phyloP scores from a whole-genome alignment of 2,329 filamentous ascomycete genomes.

The Didymella glomerata region DNA sequence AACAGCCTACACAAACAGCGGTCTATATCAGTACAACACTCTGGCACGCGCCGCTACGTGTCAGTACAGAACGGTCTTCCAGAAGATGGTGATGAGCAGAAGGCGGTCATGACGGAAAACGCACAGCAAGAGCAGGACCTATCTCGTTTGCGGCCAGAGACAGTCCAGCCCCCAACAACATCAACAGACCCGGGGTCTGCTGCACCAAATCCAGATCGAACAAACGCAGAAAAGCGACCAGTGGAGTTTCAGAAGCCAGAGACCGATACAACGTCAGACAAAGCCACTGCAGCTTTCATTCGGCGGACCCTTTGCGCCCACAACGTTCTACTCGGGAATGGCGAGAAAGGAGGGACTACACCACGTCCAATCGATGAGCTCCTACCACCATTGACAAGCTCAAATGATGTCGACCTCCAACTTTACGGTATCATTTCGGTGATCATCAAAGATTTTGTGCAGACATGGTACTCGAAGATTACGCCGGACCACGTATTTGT shows the following conservation, averaged over 20 bases:
- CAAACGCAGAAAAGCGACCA: slow-evolving; percentile 26
- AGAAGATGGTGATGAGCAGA: slow-evolving; percentile 28
- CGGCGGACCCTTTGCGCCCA: slow-evolving; percentile 85
- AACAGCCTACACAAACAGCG: slow-evolving; percentile 20
- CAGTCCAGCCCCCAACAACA: slow-evolving; percentile 27
- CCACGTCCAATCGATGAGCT: slow-evolving; percentile 78
- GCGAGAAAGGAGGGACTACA: slow-evolving; percentile 64
- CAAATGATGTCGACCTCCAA: slow-evolving; percentile 91
- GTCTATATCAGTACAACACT: slow-evolving; percentile 18
- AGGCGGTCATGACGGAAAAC: slow-evolving; percentile 40
- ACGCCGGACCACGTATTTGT: slow-evolving; percentile 90
- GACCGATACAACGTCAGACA: slow-evolving; percentile 68
- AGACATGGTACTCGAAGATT: slow-evolving; percentile 92
- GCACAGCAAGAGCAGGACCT: slow-evolving; percentile 32
- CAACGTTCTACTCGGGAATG: slow-evolving; percentile 56
- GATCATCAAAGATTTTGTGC: slow-evolving; percentile 87
- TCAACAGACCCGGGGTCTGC: slow-evolving; percentile 15
- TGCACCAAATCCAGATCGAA: slow-evolving; percentile 28
- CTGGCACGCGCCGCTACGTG: slow-evolving; percentile 26
- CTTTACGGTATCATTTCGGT: slow-evolving; percentile 92
- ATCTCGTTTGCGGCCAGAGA: slow-evolving; percentile 36
- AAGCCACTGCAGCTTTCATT: slow-evolving; percentile 80
- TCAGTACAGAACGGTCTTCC: neutral
- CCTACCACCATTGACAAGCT: slow-evolving; percentile 89
- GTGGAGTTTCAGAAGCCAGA: slow-evolving; percentile 38